Conservation (phyloP, 345 rosid species). For the Arabis hirsuta region DNA sequence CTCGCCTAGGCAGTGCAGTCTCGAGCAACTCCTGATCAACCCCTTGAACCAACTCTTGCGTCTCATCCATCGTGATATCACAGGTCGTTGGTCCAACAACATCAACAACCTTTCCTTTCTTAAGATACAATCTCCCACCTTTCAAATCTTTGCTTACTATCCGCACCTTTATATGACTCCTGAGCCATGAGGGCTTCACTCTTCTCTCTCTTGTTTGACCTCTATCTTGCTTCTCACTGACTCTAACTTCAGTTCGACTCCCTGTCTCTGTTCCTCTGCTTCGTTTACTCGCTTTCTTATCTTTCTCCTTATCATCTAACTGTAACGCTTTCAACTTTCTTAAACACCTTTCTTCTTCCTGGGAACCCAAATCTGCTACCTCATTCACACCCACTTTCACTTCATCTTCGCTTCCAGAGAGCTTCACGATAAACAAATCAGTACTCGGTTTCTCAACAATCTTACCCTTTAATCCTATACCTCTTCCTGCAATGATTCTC, state of each 20-base stretch:
- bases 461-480: slow-evolving; percentile 60
- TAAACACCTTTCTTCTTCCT: slow-evolving; percentile 67
- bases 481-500: slow-evolving; percentile 59
- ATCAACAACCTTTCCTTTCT: slow-evolving; percentile 80
- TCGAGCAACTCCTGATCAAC: slow-evolving; percentile 78
- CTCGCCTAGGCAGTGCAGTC: slow-evolving; percentile 82
- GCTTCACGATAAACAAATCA: slow-evolving; percentile 51
- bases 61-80: slow-evolving; percentile 75
- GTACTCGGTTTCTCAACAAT: slow-evolving; percentile 48
- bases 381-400: slow-evolving; percentile 52
- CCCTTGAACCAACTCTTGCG: slow-evolving; percentile 68
- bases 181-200: slow-evolving; percentile 59
- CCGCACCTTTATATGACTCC: slow-evolving; percentile 74
- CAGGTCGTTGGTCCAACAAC: slow-evolving; percentile 76
- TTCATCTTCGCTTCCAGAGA: slow-evolving; percentile 50
- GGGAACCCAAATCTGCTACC: slow-evolving; percentile 68
- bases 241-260: slow-evolving; percentile 33
- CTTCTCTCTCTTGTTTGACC: slow-evolving; percentile 37
- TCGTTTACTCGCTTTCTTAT: slow-evolving; percentile 37
- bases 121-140: slow-evolving; percentile 74
- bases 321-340: slow-evolving; percentile 54
- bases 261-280: slow-evolving; percentile 41
- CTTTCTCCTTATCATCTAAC: slow-evolving; percentile 30
- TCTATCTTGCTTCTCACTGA: slow-evolving; percentile 37
- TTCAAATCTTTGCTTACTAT: slow-evolving; percentile 68